phyloP scores from a whole-genome alignment of 305 asterid species.

The Solanum hybrid region DNA sequence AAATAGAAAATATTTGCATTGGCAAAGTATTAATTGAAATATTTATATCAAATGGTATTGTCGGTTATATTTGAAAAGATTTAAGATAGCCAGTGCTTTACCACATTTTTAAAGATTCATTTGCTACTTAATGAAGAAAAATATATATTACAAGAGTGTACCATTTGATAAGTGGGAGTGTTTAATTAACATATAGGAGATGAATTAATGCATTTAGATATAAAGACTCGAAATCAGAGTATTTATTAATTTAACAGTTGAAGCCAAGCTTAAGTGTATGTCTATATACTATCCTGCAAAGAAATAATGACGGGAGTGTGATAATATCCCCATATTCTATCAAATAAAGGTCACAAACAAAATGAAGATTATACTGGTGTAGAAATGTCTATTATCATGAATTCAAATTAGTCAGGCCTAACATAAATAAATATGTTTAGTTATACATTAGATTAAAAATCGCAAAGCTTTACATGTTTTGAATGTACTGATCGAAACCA shows the following conservation, averaged over 20 bases:
- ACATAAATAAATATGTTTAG: neutral
- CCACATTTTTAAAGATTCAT: neutral
- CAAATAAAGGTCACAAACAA: neutral
- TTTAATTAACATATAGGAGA: neutral
- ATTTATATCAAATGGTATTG: too few species aligned
- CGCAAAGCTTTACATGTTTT: neutral
- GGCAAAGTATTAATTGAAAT: neutral
- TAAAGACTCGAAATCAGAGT: neutral
- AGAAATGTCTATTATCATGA: neutral
- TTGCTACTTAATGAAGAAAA: neutral
- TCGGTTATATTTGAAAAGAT: too few species aligned
- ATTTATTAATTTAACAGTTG: neutral
- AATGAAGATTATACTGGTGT: neutral
- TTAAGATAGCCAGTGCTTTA: neutral
- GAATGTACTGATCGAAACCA: neutral
- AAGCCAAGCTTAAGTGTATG: neutral
- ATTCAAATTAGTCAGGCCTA: neutral
- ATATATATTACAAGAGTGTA: neutral
- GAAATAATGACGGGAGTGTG: neutral
- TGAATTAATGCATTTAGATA: neutral
- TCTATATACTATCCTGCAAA: neutral
- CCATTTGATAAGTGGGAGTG: neutral
- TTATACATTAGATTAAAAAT: too few species aligned
- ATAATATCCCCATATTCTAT: neutral
- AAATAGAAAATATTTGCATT: neutral